Evolutionary conservation across 2,329 filamentous ascomycete species (phyloP).

Genomic region (Cadophora luteo-olivacea): DNA sequence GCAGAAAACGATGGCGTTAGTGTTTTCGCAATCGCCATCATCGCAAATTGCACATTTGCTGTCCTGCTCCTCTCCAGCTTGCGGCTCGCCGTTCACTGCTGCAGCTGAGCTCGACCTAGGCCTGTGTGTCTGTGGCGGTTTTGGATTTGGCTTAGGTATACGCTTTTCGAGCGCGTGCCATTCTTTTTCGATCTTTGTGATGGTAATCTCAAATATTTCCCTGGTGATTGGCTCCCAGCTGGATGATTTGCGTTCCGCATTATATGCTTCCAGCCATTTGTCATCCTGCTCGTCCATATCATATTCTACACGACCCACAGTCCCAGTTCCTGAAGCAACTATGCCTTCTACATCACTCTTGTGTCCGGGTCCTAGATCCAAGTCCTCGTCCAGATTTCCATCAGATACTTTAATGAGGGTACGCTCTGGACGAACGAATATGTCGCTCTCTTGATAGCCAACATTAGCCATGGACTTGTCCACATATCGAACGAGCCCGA

Average conservation of each 20-base stretch:
- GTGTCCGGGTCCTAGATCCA: conserved; percentile 52
- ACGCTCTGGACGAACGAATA: conserved; percentile 79
- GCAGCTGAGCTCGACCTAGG: conserved; percentile 93
- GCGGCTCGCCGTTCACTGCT: conserved; percentile 91
- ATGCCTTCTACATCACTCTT: conserved; percentile 66
- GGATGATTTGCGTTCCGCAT: conserved; percentile 74
- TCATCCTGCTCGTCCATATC: conserved; percentile 99
- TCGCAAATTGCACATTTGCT: conserved; percentile 98
- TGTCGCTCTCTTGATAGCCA: conserved; percentile 93
- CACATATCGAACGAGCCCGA: conserved; percentile 88
- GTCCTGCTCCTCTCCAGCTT: conserved; percentile 90
- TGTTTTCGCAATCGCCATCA: conserved; percentile 99
- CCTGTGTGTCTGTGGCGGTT: conserved; percentile 91
- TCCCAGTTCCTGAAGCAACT: conserved; percentile 53
- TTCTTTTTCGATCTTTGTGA: conserved; percentile 98
- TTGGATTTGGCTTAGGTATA: conserved; percentile 96
- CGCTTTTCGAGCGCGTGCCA: conserved; percentile 96
- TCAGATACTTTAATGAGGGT: conserved; percentile 71
- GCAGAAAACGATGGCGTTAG: conserved; percentile 98
- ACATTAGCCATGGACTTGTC: conserved; percentile 96
- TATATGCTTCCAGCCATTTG: conserved; percentile 89
- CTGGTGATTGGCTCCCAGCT: conserved; percentile 85
- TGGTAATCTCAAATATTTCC: conserved; percentile 95
- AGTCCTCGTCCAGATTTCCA: conserved; percentile 64
- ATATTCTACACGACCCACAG: conserved; percentile 88